Conservation (phyloP, 2,329 filamentous ascomycete species). For the Bipolaris gigantea region DNA sequence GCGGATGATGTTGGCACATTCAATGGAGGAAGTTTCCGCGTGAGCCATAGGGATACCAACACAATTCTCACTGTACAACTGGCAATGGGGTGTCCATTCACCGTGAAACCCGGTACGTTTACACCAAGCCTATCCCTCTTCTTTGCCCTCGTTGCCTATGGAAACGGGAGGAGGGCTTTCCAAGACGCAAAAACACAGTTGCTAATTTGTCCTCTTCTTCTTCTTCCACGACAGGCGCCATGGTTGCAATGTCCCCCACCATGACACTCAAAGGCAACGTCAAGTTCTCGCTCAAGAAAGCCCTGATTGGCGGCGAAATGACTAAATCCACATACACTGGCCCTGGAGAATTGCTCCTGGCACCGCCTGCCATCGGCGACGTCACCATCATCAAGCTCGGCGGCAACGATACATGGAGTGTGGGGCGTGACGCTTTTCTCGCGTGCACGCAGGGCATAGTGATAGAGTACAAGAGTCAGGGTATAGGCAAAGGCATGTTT, state of each 20-base stretch:
- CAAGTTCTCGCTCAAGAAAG: slow-evolving; percentile 89
- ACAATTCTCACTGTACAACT: slow-evolving; percentile 86
- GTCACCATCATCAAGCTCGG: slow-evolving; percentile 76
- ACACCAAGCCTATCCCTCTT: slow-evolving; percentile 3
- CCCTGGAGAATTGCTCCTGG: slow-evolving; percentile 85
- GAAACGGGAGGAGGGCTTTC: too few relatives aligned
- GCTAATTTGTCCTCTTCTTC: neutral
- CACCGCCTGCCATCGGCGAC: slow-evolving; percentile 78
- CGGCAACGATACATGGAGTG: slow-evolving; percentile 76
- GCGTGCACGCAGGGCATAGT: slow-evolving; percentile 82
- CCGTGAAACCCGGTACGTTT: slow-evolving; percentile 69
- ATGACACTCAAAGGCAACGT: slow-evolving; percentile 80
- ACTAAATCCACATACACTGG: slow-evolving; percentile 79
- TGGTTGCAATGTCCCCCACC: slow-evolving; percentile 94
- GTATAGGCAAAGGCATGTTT: slow-evolving; percentile 87
- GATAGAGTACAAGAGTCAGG: slow-evolving; percentile 87
- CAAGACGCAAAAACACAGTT: neutral
- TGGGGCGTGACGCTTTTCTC: slow-evolving; percentile 85
- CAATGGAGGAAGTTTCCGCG: slow-evolving; percentile 91
- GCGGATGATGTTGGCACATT: slow-evolving; percentile 93
- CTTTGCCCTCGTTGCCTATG: neutral
- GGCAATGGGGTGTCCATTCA: slow-evolving; percentile 82
- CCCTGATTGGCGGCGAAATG: slow-evolving; percentile 82
- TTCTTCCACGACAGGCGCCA: slow-evolving; percentile 59
- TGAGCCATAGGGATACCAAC: slow-evolving; percentile 90